Conservation (phyloP, 306 rosid genomes). For the Cicer yamashitae region DNA sequence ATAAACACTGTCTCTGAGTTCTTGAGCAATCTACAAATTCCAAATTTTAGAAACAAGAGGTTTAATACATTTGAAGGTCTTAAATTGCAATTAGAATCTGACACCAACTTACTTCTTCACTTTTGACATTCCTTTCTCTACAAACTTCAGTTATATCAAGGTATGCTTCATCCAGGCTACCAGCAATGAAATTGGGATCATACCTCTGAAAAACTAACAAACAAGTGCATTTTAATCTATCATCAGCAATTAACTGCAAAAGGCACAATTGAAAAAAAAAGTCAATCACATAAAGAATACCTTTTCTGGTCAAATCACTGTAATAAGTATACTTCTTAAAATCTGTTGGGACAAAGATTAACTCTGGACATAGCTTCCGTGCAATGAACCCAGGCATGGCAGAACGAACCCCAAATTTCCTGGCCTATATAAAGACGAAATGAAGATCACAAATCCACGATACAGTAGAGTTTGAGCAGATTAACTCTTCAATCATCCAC, state of each 20-base stretch:
- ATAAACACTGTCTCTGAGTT: conserved; percentile 71
- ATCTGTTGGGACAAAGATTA: conserved; percentile 80
- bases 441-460: conserved; percentile 13
- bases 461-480: background rate
- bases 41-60: conserved; percentile 35
- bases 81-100: conserved; percentile 19
- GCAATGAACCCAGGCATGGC: conserved; percentile 99
- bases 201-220: conserved; percentile 75
- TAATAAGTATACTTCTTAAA: conserved; percentile 79
- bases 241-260: conserved; percentile 32
- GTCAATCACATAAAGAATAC: conserved; percentile 48
- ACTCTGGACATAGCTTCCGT: conserved; percentile 78
- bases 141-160: conserved; percentile 88
- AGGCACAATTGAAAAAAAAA: conserved; percentile 18
- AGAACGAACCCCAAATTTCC: conserved; percentile 93
- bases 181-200: conserved; percentile 86
- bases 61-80: conserved; percentile 29
- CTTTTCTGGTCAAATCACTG: conserved; percentile 82
- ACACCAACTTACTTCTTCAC: conserved; percentile 70
- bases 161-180: conserved; percentile 94
- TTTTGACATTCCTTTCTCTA: conserved; percentile 63
- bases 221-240: conserved; percentile 28
- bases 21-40: conserved; percentile 69
- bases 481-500: background rate
- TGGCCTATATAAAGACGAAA: conserved; percentile 60